A percentile compares a stretch with the other conserved stretches of the same genome.
Evolutionary conservation across 2,329 filamentous ascomycete genomes (phyloP).

Genomic region (Didymella glomerata): DNA sequence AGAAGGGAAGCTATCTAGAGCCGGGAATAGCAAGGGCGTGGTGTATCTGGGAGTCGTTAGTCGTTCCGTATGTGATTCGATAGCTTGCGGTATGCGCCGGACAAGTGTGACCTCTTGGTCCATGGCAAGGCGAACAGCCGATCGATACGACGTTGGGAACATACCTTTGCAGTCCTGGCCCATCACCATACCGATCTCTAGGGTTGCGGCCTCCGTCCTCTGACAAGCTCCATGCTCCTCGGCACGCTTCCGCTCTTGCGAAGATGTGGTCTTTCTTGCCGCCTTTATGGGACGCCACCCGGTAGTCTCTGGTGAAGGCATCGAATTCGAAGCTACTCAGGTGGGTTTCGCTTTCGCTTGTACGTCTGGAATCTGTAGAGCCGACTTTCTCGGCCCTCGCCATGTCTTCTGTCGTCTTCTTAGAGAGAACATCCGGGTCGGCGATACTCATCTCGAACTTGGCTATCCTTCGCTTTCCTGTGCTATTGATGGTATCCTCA

Average conservation of each 20-base stretch:
- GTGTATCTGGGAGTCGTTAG: conserved; percentile 56
- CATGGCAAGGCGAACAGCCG: neutral
- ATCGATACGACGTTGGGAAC: conserved; percentile 17
- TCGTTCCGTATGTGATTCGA: conserved; percentile 13
- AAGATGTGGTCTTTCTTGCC: conserved; percentile 51
- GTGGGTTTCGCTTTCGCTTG: conserved; percentile 28
- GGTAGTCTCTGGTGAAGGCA: conserved; percentile 44
- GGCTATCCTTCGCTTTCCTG: conserved; percentile 81
- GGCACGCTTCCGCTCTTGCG: conserved; percentile 50
- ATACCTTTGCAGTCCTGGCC: conserved; percentile 50
- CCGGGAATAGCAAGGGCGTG: conserved; percentile 70
- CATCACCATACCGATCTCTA: conserved; percentile 48
- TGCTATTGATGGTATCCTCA: conserved; percentile 72
- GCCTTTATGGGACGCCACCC: conserved; percentile 23
- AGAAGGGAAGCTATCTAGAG: conserved; percentile 83
- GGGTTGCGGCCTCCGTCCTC: conserved; percentile 42
- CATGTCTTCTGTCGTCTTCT: conserved; percentile 31
- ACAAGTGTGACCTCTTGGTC: neutral
- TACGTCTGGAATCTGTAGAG: conserved; percentile 34
- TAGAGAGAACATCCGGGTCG: conserved; percentile 45
- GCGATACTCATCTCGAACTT: conserved; percentile 74
- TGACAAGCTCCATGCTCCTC: conserved; percentile 51
- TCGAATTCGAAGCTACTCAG: conserved; percentile 47
- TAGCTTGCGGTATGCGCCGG: conserved; percentile 14
- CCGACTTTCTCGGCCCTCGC: conserved; percentile 35